Conservation (phyloP, 495 filamentous ascomycete species). For the Lasiosphaeria ovina region DNA sequence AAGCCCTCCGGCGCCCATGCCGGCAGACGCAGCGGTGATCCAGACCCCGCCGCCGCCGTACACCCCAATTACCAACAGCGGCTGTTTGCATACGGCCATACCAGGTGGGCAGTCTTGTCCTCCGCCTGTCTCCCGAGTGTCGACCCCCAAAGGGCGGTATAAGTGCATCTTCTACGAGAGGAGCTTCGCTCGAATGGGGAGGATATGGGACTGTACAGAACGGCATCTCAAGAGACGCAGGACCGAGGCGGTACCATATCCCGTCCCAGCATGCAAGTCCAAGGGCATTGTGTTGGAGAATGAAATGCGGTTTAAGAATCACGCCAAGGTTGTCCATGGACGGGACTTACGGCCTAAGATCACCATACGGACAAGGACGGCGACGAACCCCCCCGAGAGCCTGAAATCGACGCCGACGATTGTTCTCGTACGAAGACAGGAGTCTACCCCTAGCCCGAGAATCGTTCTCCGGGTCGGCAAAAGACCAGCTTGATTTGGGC, state of each 20-base stretch:
- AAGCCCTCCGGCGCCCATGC: conserved; percentile 5
- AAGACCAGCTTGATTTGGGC: too few relatives aligned
- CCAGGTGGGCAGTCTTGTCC: neutral
- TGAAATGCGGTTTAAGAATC: conserved; percentile 6
- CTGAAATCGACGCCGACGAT: conserved; percentile 2
- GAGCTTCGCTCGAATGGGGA: conserved; percentile 1
- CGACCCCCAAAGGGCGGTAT: neutral
- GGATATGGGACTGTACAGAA: conserved; percentile 4
- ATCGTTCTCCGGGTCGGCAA: too few relatives aligned
- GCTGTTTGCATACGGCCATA: conserved; percentile 2
- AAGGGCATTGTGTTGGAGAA: conserved; percentile 5
- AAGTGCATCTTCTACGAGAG: conserved; percentile 5
- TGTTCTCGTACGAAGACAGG: neutral
- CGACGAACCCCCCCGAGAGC: conserved; percentile 1
- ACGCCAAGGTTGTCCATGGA: conserved; percentile 4
- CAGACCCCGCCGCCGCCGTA: conserved; percentile 5
- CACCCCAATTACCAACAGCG: conserved; percentile 5
- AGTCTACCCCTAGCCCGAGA: too few relatives aligned
- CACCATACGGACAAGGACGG: conserved; percentile 4
- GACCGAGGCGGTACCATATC: conserved; percentile 2
- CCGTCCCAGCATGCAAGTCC: conserved; percentile 5
- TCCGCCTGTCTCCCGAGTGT: conserved; percentile 1
- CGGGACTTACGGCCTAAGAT: conserved; percentile 3
- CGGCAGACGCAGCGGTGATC: conserved; percentile 6
- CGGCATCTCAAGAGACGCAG: conserved; percentile 1